A percentile compares a stretch with the other conserved stretches of the same genome.
phyloP scores from a whole-genome alignment of 352 stramenopile species.

The Nothophytophthora sp. region DNA sequence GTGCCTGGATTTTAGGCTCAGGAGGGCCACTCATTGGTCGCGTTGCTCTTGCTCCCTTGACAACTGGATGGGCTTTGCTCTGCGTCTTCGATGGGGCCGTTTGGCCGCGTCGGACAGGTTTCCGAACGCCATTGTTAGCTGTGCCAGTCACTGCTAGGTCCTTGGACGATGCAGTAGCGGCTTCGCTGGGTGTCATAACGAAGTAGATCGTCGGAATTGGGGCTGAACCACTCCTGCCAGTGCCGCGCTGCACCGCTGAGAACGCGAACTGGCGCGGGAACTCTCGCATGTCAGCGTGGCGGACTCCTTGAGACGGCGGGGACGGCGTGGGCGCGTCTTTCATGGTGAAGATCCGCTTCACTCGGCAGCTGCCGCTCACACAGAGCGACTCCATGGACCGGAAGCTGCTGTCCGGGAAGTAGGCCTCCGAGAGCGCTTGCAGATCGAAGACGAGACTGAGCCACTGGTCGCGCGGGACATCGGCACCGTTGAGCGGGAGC shows the following conservation, averaged over 20 bases:
- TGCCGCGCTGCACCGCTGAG: constrained; percentile 21
- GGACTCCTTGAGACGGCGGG: constrained; percentile 8
- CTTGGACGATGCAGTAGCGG: neutral
- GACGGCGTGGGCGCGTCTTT: constrained; percentile 65
- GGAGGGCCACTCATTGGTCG: constrained; percentile 3
- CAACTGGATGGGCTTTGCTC: constrained; percentile 8
- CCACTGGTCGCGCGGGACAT: constrained; percentile 68
- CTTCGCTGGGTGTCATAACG: constrained; percentile 1
- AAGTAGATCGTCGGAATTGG: constrained; percentile 68
- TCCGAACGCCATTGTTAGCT: neutral
- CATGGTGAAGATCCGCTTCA: constrained; percentile 88
- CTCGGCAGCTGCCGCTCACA: constrained; percentile 66
- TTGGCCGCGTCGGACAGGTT: constrained; percentile 12
- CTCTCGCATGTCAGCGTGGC: constrained; percentile 35
- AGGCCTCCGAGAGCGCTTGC: constrained; percentile 53
- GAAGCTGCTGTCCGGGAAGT: constrained; percentile 55
- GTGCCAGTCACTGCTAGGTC: constrained; percentile 6
- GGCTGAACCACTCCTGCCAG: constrained; percentile 9
- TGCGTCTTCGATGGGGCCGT: constrained; percentile 9
- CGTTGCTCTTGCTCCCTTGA: constrained; percentile 1
- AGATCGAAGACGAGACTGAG: constrained; percentile 82
- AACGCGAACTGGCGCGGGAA: constrained; percentile 78
- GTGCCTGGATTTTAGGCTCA: constrained; percentile 1
- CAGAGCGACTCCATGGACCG: constrained; percentile 80
- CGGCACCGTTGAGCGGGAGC: constrained; percentile 45